Base-by-base conservation (phyloP, 345 rosid genomes). In the Arabis hirsuta region DNA sequence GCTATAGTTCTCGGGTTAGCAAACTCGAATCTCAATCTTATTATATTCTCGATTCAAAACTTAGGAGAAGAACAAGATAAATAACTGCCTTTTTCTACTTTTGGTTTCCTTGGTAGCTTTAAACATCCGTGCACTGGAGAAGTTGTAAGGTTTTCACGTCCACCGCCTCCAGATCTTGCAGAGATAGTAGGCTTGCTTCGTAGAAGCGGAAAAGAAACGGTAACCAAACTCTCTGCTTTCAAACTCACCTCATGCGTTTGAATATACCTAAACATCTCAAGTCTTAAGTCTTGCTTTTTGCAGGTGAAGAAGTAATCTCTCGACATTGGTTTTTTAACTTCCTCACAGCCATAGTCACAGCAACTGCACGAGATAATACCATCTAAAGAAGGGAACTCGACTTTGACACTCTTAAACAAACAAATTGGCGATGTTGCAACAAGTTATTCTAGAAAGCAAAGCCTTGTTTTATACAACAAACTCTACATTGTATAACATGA, bases 1-100 rank as follows among this genome's bases (percentile, higher is more conserved):
- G 98, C 96, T 56, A 36, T 87, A 58, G 86, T 87, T 71, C 90
- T 95, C 54, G 94, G 94, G 98, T 95, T 44, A 81, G 86, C 73
- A 7, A 52, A 58, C 73, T 71, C 9, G 73, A 80, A 62, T 38
- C 73, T 59, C 43, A 56, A 26, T 55, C 55, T 46, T 27, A 4
- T 46, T 27, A 4, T 19, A 63, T 13, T 27, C 51, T 67, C 52
- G 5, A 67, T 4, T 32, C 57, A 13, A n/a, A 48, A 69, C 39
- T 12, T 16, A 4, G 5, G 31, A 55, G 29, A 19, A 47, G 12
- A 65, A 34, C 31, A 1, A 0, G 24, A 16, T 9, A 26, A 19
- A 8, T 22, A 73, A 63, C 50, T 55, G 24, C 0, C 0, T 10
- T 36, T n/a, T n/a, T n/a, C n/a, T n/a, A n/a, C n/a, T n/a, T n/a